These are phyloP conservation scores for Schoenoplectus tabernaemontani DNA, from an alignment of 202 grass and related monocot species.

Conservation along the genomic window DNA sequence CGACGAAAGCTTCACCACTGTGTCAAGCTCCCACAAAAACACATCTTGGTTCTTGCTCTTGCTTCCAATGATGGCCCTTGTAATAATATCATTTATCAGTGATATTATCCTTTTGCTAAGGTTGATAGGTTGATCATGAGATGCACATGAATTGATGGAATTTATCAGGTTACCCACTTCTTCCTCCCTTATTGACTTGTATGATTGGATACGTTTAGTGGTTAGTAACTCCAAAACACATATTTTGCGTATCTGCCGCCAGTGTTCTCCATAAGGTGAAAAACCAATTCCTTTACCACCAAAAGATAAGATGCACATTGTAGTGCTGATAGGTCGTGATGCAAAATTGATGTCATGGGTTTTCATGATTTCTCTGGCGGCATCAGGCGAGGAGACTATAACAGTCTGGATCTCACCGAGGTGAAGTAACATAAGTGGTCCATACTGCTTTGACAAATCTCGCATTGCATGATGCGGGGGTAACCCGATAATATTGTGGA, in stretches of 20 bases:
- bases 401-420: slow-evolving; percentile 37
- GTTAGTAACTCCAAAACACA: slow-evolving; percentile 44
- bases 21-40: slow-evolving; percentile 24
- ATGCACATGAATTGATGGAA: not conserved
- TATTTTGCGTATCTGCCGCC: slow-evolving; percentile 38
- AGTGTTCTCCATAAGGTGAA: slow-evolving; percentile 26
- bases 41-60: slow-evolving; percentile 34
- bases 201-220: slow-evolving; percentile 34
- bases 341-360: slow-evolving; percentile 34
- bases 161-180: slow-evolving; percentile 28
- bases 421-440: slow-evolving; percentile 39
- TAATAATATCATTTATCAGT: slow-evolving; percentile 25
- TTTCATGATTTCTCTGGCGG: slow-evolving; percentile 35
- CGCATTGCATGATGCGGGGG: slow-evolving; percentile 43
- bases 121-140: slow-evolving; percentile 11
- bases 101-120: slow-evolving; percentile 26
- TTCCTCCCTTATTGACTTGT: too few relatives aligned
- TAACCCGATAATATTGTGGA: slow-evolving; percentile 36
- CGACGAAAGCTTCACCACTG: not conserved
- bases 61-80: slow-evolving; percentile 44
- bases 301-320: not conserved
- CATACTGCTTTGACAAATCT: slow-evolving; percentile 23
- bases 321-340: slow-evolving; percentile 23
- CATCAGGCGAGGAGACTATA: slow-evolving; percentile 21
- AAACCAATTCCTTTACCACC: slow-evolving; percentile 27